These are phyloP conservation scores for Persicaria tinctoria DNA, from an alignment of 148 eudicot genomes.

Conservation along the genomic window DNA sequence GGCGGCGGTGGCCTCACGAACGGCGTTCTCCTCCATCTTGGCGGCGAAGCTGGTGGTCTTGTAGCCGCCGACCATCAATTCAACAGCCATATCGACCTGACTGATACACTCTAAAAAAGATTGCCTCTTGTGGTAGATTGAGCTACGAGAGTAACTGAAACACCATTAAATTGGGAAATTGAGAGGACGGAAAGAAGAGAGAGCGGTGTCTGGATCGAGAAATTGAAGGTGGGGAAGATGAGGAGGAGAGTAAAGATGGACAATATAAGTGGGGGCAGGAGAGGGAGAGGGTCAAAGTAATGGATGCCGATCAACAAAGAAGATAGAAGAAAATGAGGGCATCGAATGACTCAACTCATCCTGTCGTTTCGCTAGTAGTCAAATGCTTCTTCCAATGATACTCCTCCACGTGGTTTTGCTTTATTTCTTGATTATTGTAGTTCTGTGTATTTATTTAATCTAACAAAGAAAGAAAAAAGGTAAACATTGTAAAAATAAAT, in stretches of 20 bases:
- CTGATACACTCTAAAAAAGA: too few relatives aligned
- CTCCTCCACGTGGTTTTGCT: background rate
- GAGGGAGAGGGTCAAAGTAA: constrained; percentile 4
- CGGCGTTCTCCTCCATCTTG: constrained; percentile 38
- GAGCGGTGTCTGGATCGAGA: background rate
- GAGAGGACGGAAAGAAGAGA: background rate
- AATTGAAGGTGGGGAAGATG: background rate
- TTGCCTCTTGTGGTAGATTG: too few relatives aligned
- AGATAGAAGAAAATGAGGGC: background rate
- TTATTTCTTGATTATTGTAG: background rate
- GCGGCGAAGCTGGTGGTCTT: constrained; percentile 18
- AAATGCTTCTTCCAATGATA: constrained; percentile 4
- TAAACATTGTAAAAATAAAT: too few relatives aligned
- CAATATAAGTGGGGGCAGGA: background rate
- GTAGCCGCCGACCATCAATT: constrained; percentile 35
- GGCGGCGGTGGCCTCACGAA: constrained; percentile 48
- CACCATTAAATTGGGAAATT: background rate
- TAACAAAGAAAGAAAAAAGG: too few relatives aligned
- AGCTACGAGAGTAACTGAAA: background rate
- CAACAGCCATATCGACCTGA: constrained; percentile 37
- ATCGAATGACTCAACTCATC: constrained; percentile 6
- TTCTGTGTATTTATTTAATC: too few relatives aligned
- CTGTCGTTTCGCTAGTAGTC: constrained; percentile 4
- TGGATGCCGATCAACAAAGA: background rate
- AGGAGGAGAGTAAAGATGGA: background rate